Evolutionary conservation across 2,329 filamentous ascomycete genomes (phyloP), one percentile per base, ranked within the genome.

Genomic region (Iodosphaeria phyllophila): DNA sequence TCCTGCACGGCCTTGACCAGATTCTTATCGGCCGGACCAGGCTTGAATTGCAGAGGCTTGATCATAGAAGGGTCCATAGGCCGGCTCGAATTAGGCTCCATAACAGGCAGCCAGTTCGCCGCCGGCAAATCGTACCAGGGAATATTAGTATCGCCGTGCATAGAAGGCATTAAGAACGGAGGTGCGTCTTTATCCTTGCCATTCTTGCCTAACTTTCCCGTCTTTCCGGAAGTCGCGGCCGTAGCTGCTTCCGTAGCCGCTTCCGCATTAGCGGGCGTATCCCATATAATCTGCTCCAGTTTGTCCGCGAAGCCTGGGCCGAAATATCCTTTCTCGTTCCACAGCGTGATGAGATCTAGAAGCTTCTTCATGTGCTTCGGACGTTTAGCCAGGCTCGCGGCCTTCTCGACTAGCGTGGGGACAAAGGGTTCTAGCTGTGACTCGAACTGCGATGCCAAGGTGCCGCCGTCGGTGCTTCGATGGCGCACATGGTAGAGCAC

Each of bases 61-160:
- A 86, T 65, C 36, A 70, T 60, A 6, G 68, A 57, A 0, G 76
- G 64, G 21, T 74, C 69, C 52, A 92, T 80, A 5, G 80, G 71
- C 24, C 65, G 60, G 6, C 68, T 70, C 1, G 76, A 82, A 40
- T 86, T 75, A 4, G 74, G 77, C 19, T 76, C 65, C 30, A 92
- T 69, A 28, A 77, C 73, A 4, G 76, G 76, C 23, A 92, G 63
- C 57, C 84, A 74, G 35, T 79, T 86, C 2, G 70, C 75, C 2
- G 80, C 80, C 0, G 82, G 82, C 1, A 91, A 54, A 34, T 92
- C 80, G 48, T 83, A 77, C 65, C 75, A 92, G 0, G 75, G 70
- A 4, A 63, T 69, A 0, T 66, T 63, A 2, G 61, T 51, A 41
- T 91, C 78, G 20, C 83, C 83, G 43, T 92, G 83, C 28, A 64